Base-by-base conservation (phyloP, 2,329 filamentous ascomycete species). In the Talaromyces sp. region DNA sequence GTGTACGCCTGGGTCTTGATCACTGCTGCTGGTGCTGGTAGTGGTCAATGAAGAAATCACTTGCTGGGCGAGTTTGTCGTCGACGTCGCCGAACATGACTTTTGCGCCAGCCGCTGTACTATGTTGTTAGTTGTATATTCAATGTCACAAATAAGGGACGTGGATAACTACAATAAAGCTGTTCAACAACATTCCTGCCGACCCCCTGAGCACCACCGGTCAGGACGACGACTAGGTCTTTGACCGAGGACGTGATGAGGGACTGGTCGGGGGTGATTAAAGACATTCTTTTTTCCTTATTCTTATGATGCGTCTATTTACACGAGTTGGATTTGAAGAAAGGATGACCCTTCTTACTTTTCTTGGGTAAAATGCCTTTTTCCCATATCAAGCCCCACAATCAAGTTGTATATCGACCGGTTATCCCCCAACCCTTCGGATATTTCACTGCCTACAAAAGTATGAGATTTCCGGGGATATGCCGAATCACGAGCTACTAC, bases 171-270 rank as follows among this genome's bases (percentile, higher is more conserved):
- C 64, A 23, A 31, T 64, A 57, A 10, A 68, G 65, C 18, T 68
- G 67, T 31, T 64, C 60, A 10, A 67, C 62, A 14, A 66, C 63
- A 34, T 64, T 65, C 23, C 67, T 65, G 7, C 69, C 69, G 16
- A 71, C 65, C 3, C 69, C 69, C 23, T 66, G 80, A 4, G 78
- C 78, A 36, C 78, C 78, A 63, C 79, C 78, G 3, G 78, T 81
- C 16, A 81, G 72, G 63, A 81, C 75, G 57, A 80, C 74, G n/a
- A 79, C 68, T 70, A 79, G 79, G 71, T 72, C 76, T 69, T 63
- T 60, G 33, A 71, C 61, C 7, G 59, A 54, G 31, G 58, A 14
- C 27, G 50, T 33, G 9, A 67, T 70, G 10, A 68, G 36, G 3
- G 62, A 56, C 27, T 59, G 51, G 23, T 67, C 57, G 16, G 67